Evolutionary conservation across 495 filamentous ascomycete genomes (phyloP), one percentile per base, ranked within the genome.

Genomic region (Penicillium silybi): DNA sequence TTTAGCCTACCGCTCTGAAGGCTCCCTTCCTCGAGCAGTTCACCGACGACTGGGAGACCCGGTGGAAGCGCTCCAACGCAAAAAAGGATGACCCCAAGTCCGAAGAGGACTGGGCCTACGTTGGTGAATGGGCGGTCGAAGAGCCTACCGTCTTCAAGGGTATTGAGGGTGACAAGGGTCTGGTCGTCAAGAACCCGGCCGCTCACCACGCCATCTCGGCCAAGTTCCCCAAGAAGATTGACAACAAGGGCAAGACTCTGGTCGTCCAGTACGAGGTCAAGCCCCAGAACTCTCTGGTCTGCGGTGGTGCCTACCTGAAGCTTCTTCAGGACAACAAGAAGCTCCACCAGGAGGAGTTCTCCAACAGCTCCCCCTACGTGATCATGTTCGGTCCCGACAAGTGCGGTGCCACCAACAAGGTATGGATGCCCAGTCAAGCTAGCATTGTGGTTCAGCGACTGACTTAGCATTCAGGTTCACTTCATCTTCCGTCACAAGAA

Each of bases 401-500:
- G 85, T 99, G 95, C 71, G 95, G 93, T 74, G 83, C 88, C 65
- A 97, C 90, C 69, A 99, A 99, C 84, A 97, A 97, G 86, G 84
- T 84, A 74, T 48, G 64, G 20, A n/a, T 4, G 1, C 6, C 17
- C 26, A 16, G 3, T 26, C 2, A 1, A 10, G 8, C 18, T 34
- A 20, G 11, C 9, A 20, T 32, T 19, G 6, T 16, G 26, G 3
- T 6, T 1, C 25, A 23, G n/a, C 15, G 16, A 13, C 57, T 64
- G 6, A 64, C 25, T 2, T 4, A 18, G 1, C 10, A 40, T 29
- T n/a, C 48, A 85, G 82, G 89, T 99, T 50, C 95, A 99, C 81
- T 96, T 99, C 77, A 99, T 99, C 74, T 95, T 99, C 87, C 92
- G 93, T 69, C 95, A 97, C 88, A 99, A 97, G 87, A 99, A 97